A percentile compares a stretch with the other conserved stretches of the same genome.
Conservation (phyloP, 2,329 filamentous ascomycete genomes). For the Colletotrichum tropicale region DNA sequence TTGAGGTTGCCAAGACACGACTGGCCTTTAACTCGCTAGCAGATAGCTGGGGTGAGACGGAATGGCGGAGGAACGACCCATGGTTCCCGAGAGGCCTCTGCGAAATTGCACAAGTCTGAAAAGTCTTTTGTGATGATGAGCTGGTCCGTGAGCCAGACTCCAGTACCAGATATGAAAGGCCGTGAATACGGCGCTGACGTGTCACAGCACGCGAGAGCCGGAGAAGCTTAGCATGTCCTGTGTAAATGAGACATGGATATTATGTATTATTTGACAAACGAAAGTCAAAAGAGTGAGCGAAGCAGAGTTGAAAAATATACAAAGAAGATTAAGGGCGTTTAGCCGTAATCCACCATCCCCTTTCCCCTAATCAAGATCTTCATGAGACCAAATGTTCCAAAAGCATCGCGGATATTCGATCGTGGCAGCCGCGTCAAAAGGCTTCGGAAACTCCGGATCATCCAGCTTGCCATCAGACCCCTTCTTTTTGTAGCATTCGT, state of each 20-base stretch:
- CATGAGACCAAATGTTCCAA: not conserved
- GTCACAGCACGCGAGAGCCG: not conserved
- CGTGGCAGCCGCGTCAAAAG: not conserved
- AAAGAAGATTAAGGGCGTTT: not conserved
- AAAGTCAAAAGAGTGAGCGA: not conserved
- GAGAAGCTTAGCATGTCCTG: too few relatives aligned
- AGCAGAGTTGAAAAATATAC: not conserved
- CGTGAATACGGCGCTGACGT: fast-evolving
- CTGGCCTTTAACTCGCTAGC: fast-evolving
- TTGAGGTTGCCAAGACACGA: not conserved
- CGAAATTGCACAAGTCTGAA: not conserved
- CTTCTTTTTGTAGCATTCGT: not conserved
- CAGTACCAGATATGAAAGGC: fast-evolving
- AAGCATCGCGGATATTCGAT: not conserved
- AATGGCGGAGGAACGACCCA: not conserved
- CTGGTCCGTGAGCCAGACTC: not conserved
- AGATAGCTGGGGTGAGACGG: not conserved
- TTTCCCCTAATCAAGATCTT: not conserved
- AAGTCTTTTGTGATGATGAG: fast-evolving
- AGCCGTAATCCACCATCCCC: not conserved
- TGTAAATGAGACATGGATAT: not conserved
- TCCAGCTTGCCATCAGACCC: not conserved
- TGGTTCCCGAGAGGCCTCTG: not conserved
- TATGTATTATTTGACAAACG: not conserved
- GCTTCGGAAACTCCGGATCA: not conserved